A percentile compares a stretch with the other conserved stretches of the same genome.
phyloP scores from a whole-genome alignment of 352 stramenopile genomes.

The Thalassiosira ordinaria region DNA sequence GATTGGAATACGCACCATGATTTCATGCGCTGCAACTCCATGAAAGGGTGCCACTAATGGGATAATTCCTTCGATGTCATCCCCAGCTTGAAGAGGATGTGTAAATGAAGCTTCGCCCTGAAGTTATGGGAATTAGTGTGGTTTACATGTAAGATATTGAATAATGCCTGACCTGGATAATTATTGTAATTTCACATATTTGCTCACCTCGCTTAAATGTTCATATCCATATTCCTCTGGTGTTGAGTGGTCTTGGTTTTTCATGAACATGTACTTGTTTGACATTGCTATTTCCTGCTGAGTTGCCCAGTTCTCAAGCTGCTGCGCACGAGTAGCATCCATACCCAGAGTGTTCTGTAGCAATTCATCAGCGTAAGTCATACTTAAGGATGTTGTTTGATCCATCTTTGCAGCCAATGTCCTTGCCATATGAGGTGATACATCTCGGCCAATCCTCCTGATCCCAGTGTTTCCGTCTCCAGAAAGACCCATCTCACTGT shows the following conservation, averaged over 20 bases:
- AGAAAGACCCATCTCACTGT: conserved; percentile 84
- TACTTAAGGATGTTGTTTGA: conserved; percentile 37
- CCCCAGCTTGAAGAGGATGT: conserved; percentile 49
- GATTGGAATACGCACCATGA: conserved; percentile 26
- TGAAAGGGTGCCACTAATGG: conserved; percentile 59
- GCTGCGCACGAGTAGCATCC: conserved; percentile 68
- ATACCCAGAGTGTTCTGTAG: conserved; percentile 52
- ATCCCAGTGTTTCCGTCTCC: conserved; percentile 73
- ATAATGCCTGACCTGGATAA: no score
- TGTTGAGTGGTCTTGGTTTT: no score
- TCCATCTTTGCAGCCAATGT: conserved; percentile 63
- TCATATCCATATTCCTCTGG: no score
- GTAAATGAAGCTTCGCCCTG: conserved; percentile 57
- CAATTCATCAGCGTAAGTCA: conserved; percentile 75
- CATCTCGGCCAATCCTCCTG: conserved; percentile 59
- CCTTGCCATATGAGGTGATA: conserved; percentile 60
- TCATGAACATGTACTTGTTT: conserved; percentile 68
- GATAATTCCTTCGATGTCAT: conserved; percentile 68
- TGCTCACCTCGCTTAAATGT: no score
- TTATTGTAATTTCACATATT: no score
- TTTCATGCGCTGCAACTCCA: conserved; percentile 56
- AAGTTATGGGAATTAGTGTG: no score
- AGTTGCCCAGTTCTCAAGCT: conserved; percentile 82
- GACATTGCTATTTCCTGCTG: conserved; percentile 72
- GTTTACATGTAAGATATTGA: no score